These are phyloP conservation scores for Entomophthora muscae DNA, from an alignment of 371 early-diverging fungal species.

Conservation along the genomic window DNA sequence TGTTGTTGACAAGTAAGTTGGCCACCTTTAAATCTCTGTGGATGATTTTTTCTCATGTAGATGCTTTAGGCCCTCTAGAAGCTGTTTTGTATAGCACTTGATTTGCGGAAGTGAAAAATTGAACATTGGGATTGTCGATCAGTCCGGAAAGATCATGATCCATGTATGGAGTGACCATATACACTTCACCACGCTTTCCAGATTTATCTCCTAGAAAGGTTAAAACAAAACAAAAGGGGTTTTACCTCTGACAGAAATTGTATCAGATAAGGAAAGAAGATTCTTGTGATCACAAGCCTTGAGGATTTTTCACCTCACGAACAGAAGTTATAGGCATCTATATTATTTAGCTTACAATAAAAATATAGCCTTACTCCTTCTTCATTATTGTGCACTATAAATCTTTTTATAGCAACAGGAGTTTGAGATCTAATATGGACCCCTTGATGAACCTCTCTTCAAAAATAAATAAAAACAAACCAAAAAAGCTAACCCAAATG, in stretches of 20 bases:
- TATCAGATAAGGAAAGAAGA: slow-evolving; percentile 66
- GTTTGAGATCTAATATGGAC: background rate
- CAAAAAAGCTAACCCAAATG: background rate
- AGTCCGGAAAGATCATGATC: slow-evolving; percentile 83
- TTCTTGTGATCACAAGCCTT: slow-evolving; percentile 65
- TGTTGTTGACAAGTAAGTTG: background rate
- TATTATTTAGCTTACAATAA: slow-evolving; percentile 10
- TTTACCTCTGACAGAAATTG: slow-evolving; percentile 46
- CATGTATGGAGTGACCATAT: slow-evolving; percentile 94
- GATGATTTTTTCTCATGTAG: slow-evolving; percentile 67
- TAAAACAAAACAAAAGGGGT: background rate
- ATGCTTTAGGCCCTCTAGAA: slow-evolving; percentile 71
- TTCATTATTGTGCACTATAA: slow-evolving; percentile 48
- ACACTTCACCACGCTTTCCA: slow-evolving; percentile 22
- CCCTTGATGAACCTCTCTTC: background rate
- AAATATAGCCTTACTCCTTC: slow-evolving; percentile 77
- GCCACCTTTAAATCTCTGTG: slow-evolving; percentile 83
- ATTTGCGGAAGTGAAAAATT: slow-evolving; percentile 47
- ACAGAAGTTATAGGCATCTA: slow-evolving; percentile 88
- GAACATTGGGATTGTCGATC: slow-evolving; percentile 46
- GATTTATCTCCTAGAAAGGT: too few species aligned
- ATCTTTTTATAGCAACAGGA: background rate
- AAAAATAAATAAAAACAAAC: background rate
- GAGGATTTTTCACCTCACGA: slow-evolving; percentile 85
- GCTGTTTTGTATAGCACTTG: slow-evolving; percentile 60